Conservation (phyloP, 176 grass and related monocot genomes). For the Aegilops bicornis region DNA sequence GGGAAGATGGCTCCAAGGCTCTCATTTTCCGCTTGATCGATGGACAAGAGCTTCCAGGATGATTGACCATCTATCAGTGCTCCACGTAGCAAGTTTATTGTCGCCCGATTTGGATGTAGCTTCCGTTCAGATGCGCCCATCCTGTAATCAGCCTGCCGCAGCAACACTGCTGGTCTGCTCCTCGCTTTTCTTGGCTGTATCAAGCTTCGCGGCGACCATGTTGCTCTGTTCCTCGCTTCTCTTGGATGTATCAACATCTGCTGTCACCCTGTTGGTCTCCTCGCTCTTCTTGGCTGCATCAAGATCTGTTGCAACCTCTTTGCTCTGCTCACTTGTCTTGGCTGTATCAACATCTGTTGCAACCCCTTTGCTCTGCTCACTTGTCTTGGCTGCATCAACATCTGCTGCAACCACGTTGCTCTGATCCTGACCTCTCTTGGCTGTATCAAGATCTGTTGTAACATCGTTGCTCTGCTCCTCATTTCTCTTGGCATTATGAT, state of each 20-base stretch:
- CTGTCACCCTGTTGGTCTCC: neutral
- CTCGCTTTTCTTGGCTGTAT: slow-evolving; percentile 29
- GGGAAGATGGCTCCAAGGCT: slow-evolving; percentile 33
- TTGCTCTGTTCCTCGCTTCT: slow-evolving; percentile 25
- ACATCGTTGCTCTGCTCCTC: slow-evolving; percentile 12
- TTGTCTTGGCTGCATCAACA: slow-evolving; percentile 20
- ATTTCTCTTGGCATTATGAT: slow-evolving; percentile 23
- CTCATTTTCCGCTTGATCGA: neutral
- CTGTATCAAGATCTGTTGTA: slow-evolving; percentile 2
- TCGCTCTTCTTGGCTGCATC: slow-evolving; percentile 34
- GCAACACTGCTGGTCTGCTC: slow-evolving; percentile 10
- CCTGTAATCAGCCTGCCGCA: slow-evolving; percentile 7
- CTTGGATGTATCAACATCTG: slow-evolving; percentile 9
- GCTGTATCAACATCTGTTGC: slow-evolving; percentile 4
- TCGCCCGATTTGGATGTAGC: slow-evolving; percentile 16
- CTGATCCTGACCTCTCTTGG: slow-evolving; percentile 22
- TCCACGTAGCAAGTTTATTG: neutral
- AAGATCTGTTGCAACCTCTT: neutral
- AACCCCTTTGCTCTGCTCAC: neutral
- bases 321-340: slow-evolving; percentile 22
- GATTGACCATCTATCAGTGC: neutral
- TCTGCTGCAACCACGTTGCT: neutral
- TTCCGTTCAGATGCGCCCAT: neutral
- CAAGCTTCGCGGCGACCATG: neutral
- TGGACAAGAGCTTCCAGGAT: slow-evolving; percentile 6